Conservation (phyloP, 2,329 filamentous ascomycete species). For the Penicillium sp. region DNA sequence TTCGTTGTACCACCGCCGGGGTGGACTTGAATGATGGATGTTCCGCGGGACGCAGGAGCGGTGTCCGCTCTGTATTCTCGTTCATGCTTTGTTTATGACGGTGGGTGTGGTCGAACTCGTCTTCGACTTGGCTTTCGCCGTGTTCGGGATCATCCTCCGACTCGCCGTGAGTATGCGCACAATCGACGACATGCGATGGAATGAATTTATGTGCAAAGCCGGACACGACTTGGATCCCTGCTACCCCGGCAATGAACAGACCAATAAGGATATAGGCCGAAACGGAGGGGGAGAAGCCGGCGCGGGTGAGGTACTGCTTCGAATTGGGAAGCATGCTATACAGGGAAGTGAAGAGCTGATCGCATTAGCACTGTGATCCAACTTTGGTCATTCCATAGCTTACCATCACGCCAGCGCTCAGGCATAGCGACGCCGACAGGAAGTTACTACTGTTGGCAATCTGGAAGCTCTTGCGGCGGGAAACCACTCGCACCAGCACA, state of each 20-base stretch:
- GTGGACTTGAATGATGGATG: slow-evolving; percentile 24
- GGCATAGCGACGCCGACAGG: slow-evolving; percentile 80
- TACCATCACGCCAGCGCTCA: slow-evolving; percentile 97
- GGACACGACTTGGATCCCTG: slow-evolving; percentile 49
- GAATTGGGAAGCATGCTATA: slow-evolving; percentile 92
- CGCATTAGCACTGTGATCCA: neutral
- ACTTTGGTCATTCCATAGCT: slow-evolving; percentile 24
- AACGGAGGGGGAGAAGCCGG: slow-evolving; percentile 64
- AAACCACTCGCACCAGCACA: slow-evolving; percentile 69
- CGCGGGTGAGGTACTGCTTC: slow-evolving; percentile 71
- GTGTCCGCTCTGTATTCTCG: slow-evolving; percentile 30
- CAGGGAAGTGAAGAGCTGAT: slow-evolving; percentile 82
- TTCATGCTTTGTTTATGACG: slow-evolving; percentile 8
- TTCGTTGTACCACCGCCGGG: slow-evolving; percentile 20
- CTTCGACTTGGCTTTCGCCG: slow-evolving; percentile 23
- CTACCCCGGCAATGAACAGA: slow-evolving; percentile 50
- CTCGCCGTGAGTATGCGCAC: slow-evolving; percentile 47
- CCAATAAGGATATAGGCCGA: slow-evolving; percentile 58
- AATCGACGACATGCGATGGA: slow-evolving; percentile 53
- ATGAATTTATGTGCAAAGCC: slow-evolving; percentile 49
- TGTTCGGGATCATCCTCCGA: slow-evolving; percentile 38
- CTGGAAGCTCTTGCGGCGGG: slow-evolving; percentile 73
- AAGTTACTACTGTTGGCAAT: slow-evolving; percentile 90
- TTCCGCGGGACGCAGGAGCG: slow-evolving; percentile 25
- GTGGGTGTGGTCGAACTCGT: slow-evolving; percentile 21